Conservation (phyloP, 306 rosid genomes). For the Medicago arabica region DNA sequence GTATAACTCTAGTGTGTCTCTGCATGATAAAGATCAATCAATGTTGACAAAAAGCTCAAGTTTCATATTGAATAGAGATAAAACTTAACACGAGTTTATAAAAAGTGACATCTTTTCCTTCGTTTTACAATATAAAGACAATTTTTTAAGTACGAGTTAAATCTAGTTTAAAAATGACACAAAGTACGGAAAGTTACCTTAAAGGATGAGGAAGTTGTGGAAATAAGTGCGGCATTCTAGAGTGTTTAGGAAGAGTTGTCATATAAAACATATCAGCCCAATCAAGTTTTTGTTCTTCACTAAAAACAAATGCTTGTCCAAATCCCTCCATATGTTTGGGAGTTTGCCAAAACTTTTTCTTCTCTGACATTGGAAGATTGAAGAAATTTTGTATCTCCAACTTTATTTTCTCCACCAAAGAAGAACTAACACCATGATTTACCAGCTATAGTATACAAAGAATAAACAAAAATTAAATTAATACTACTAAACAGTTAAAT, state of each 20-base stretch:
- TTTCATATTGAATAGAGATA: no score
- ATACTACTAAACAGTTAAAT: no score
- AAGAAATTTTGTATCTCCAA: constrained; percentile 51
- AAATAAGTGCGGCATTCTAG: constrained; percentile 60
- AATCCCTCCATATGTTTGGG: constrained; percentile 62
- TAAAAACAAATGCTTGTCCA: constrained; percentile 63
- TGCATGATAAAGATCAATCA: constrained; percentile 24
- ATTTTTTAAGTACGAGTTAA: neutral
- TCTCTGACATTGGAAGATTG: constrained; percentile 61
- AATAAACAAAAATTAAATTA: neutral
- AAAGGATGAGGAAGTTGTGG: constrained; percentile 56
- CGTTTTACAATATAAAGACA: neutral
- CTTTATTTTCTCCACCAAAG: constrained; percentile 53
- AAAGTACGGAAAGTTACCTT: constrained; percentile 14
- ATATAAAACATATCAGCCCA: constrained; percentile 63
- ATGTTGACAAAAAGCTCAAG: neutral
- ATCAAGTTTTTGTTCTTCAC: constrained; percentile 52
- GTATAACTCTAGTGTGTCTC: constrained; percentile 53
- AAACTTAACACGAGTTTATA: no score
- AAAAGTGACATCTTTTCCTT: no score
- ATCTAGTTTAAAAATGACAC: no score
- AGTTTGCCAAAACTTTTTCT: constrained; percentile 57
- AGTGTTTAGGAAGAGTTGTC: constrained; percentile 43
- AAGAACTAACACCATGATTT: constrained; percentile 59
- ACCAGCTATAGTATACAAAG: constrained; percentile 42